Base-by-base conservation (phyloP, 768 basidiomycete species). In the Russula ochroleuca region DNA sequence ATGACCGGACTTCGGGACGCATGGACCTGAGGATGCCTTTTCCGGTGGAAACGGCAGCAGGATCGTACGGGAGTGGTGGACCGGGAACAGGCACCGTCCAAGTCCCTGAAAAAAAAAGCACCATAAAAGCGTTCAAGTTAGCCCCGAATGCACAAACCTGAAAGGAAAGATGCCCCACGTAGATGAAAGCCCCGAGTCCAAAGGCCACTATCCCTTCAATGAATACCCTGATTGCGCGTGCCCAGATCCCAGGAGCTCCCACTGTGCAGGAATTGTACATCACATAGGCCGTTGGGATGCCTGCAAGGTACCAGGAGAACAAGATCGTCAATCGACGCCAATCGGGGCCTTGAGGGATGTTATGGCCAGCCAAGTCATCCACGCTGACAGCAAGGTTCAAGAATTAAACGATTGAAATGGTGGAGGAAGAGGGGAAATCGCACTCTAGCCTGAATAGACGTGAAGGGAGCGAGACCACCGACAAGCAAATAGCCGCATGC, bases 151-250 rank as follows among this genome's bases (percentile, higher is more conserved):
- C 25, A 7, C 48, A 49, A 0, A 17, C 17, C 14, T 13, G 21
- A 45, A 45, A 33, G 35, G 19, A 49, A 33, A 23, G 7, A 7
- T n/a, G 37, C 64, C 21, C 5, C 2, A 65, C 64, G 15, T 61
- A 61, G 3, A 65, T 65, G 23, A 49, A 35, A 31, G 19, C 58
- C 0, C 53, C 64, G 0, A 65, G 54, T 6, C 59, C 59, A 23
- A 65, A 65, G 21, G 64, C 58, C 2, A 65, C 59, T 28, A 65
- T 1, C 0, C 64, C 64, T 7, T 65, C 64, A 19, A 65, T 61
- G 14, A 65, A 57, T 5, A 65, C 64, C 37, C 64, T 50, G 19
- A 50, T 25, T 0, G 40, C 48, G 9, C 64, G 59, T 0, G 59
- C 64, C 64, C 59, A 61, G 1, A 11, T 61, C 1, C 64, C 64